Conservation (phyloP, 169 alveolate genomes). For the Plasmodium berghei region DNA sequence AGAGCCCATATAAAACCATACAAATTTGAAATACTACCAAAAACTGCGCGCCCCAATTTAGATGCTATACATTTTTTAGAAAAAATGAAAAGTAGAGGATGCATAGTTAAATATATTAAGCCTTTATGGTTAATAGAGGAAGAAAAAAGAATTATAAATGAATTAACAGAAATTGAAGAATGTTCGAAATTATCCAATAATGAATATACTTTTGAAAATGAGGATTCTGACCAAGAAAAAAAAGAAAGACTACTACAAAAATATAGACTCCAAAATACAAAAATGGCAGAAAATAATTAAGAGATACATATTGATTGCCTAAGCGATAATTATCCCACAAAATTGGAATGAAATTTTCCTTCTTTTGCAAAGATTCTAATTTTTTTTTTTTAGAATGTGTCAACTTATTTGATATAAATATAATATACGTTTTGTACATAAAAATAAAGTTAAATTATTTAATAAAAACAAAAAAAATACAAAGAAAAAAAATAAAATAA, state of each 20-base stretch:
- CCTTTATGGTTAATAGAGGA: constrained; percentile 92
- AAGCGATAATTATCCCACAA: too few species aligned
- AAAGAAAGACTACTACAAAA: constrained; percentile 23
- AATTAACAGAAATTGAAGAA: constrained; percentile 87
- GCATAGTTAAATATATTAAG: constrained; percentile 88
- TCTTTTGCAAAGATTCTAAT: too few species aligned
- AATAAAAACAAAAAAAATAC: too few species aligned
- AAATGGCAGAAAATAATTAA: background rate
- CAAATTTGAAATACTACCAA: constrained; percentile 89
- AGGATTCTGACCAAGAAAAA: background rate
- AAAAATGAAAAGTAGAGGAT: constrained; percentile 89
- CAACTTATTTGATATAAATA: too few species aligned
- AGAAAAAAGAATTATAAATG: constrained; percentile 82
- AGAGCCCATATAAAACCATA: constrained; percentile 91
- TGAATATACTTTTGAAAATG: background rate
- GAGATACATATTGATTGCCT: background rate
- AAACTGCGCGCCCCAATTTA: constrained; percentile 89
- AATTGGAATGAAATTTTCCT: too few species aligned
- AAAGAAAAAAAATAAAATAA: too few species aligned
- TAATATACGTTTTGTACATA: too few species aligned
- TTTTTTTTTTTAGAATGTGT: too few species aligned
- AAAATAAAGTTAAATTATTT: too few species aligned
- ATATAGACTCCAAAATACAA: constrained; percentile 45
- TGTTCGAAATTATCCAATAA: constrained; percentile 62
- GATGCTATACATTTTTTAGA: constrained; percentile 87